A percentile compares a stretch with the other conserved stretches of the same genome.
phyloP scores from a whole-genome alignment of 208 protist species.

The Phytomonas sp. region DNA sequence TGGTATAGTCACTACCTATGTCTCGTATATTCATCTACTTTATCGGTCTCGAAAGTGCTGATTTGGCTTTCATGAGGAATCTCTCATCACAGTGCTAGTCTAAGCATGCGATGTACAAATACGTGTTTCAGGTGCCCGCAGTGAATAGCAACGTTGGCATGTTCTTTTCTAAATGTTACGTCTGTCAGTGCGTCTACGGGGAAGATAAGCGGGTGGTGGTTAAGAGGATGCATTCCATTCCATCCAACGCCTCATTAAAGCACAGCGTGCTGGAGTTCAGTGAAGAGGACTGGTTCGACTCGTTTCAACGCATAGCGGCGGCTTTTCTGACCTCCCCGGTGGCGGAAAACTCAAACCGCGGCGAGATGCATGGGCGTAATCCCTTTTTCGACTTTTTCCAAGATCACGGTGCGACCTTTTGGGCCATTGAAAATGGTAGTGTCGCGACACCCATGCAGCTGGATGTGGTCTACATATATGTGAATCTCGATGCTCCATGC shows the following conservation, averaged over 20 bases:
- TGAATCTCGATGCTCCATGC: constrained; percentile 31
- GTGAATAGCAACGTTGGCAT: constrained; percentile 27
- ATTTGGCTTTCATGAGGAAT: too few species aligned
- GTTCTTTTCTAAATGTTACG: constrained; percentile 16
- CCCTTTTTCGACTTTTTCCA: constrained; percentile 32
- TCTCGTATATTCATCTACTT: too few species aligned
- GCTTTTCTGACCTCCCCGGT: constrained; percentile 25
- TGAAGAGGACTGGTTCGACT: background rate
- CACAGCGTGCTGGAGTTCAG: background rate
- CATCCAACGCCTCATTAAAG: too few species aligned
- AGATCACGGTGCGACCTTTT: constrained; percentile 27
- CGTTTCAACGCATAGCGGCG: constrained; percentile 19
- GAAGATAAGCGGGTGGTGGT: constrained; percentile 6
- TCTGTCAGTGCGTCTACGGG: constrained; percentile 1
- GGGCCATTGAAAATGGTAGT: constrained; percentile 21
- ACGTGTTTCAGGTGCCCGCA: constrained; percentile 13
- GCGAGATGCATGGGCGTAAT: constrained; percentile 6
- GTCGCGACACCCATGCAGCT: constrained; percentile 28
- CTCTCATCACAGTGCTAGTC: too few species aligned
- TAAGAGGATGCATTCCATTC: background rate
- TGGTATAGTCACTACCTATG: too few species aligned
- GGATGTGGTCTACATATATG: constrained; percentile 52
- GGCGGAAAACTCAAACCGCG: too few species aligned
- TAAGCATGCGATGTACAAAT: too few species aligned
- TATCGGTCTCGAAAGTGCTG: too few species aligned